Percentiles rank a stretch among this genome's conserved stretches.
Evolutionary conservation across 352 stramenopile species (phyloP).

Genomic region (Pythium monospermum): DNA sequence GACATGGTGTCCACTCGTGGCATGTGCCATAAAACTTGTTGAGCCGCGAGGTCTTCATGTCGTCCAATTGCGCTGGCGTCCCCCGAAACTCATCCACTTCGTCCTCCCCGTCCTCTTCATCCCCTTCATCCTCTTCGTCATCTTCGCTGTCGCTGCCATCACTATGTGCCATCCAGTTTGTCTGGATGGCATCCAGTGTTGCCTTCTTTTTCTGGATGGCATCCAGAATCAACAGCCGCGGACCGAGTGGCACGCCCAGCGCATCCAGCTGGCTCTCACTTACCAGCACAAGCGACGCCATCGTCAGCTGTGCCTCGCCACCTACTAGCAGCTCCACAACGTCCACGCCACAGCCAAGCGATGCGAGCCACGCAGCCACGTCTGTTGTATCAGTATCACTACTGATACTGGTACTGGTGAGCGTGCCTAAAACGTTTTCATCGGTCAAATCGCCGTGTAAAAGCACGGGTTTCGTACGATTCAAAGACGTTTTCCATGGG

Average conservation of each 20-base stretch:
- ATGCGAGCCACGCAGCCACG: slow-evolving; percentile 32
- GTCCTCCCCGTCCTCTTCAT: slow-evolving; percentile 23
- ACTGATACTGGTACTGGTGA: neutral
- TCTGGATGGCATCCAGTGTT: neutral
- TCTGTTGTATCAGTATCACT: neutral
- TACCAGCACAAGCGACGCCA: slow-evolving; percentile 35
- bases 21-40: slow-evolving; percentile 40
- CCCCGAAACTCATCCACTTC: slow-evolving; percentile 20
- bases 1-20: slow-evolving; percentile 52
- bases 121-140: slow-evolving; percentile 35
- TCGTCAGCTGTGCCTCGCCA: slow-evolving; percentile 57
- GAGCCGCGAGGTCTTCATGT: slow-evolving; percentile 36
- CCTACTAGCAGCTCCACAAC: slow-evolving; percentile 36
- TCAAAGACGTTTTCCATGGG: slow-evolving; percentile 21
- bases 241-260: slow-evolving; percentile 52
- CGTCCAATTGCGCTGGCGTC: slow-evolving; percentile 10
- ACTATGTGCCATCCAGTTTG: neutral
- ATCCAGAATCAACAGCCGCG: slow-evolving; percentile 51
- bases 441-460: slow-evolving; percentile 83
- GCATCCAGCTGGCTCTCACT: slow-evolving; percentile 50
- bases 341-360: slow-evolving; percentile 54
- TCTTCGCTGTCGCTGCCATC: slow-evolving; percentile 42
- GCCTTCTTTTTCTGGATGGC: slow-evolving; percentile 3
- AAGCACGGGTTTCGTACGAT: slow-evolving; percentile 36
- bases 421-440: slow-evolving; percentile 71